Evolutionary conservation across 2,329 filamentous ascomycete species (phyloP).

Genomic region (Fusarium keratoplasticum): DNA sequence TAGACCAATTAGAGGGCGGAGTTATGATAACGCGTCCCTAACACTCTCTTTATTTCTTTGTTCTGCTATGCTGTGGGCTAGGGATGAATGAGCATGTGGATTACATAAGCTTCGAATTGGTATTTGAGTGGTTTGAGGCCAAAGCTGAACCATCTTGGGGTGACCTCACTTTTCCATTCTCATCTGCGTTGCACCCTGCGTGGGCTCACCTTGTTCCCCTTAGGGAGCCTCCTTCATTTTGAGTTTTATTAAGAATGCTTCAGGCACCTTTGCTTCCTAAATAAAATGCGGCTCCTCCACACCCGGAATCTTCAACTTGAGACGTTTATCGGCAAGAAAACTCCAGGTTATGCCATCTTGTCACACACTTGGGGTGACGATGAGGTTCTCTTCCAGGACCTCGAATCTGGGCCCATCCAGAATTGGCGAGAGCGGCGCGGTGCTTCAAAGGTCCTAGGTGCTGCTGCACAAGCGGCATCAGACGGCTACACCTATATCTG

Average conservation of each 20-base stretch:
- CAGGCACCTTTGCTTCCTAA: accelerated
- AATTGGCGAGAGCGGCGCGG: not conserved
- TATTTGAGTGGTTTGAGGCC: too few species aligned
- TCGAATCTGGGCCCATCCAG: not conserved
- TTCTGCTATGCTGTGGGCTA: not conserved
- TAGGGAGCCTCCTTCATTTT: not conserved
- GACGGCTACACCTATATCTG: not conserved
- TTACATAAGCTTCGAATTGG: not conserved
- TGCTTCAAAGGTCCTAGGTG: not conserved
- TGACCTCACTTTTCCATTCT: not conserved
- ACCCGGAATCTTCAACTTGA: not conserved
- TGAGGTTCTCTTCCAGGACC: not conserved
- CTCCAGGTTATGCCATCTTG: not conserved
- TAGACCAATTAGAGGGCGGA: not conserved
- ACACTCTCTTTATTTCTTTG: not conserved
- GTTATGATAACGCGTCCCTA: not conserved
- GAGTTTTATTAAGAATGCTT: accelerated
- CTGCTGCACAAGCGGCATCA: not conserved
- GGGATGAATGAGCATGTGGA: accelerated
- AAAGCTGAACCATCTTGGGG: accelerated
- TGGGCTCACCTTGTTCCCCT: not conserved
- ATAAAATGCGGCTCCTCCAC: not conserved
- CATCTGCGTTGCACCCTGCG: not conserved
- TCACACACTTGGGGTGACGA: not conserved
- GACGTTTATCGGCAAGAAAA: not conserved